phyloP scores from a whole-genome alignment of 108 stramenopile genomes.

The Nannochloropsis gaditana region DNA sequence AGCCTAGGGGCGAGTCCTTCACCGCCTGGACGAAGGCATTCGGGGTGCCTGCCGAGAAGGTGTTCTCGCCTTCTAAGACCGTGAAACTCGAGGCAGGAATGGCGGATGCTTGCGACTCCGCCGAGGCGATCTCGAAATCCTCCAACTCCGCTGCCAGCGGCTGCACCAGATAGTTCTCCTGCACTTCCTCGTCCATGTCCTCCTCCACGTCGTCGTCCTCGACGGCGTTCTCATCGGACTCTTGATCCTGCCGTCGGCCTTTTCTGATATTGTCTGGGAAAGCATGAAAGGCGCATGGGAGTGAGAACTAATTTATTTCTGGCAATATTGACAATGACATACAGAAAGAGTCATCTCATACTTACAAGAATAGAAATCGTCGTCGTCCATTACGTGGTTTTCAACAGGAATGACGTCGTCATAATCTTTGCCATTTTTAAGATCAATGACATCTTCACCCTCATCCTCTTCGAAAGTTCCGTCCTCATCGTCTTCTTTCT shows the following conservation, averaged over 20 bases:
- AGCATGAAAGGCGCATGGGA: background rate
- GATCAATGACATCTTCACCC: background rate
- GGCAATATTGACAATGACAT: too few relatives aligned
- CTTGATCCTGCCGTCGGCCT: background rate
- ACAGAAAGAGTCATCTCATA: too few relatives aligned
- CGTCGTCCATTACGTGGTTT: background rate
- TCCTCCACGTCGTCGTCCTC: background rate
- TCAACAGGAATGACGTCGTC: background rate
- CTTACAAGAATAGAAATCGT: background rate
- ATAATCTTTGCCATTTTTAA: background rate
- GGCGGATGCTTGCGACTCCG: background rate
- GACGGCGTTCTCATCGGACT: background rate
- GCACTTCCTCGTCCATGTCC: background rate
- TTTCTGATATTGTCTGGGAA: background rate
- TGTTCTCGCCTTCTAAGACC: background rate
- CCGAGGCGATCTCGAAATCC: background rate
- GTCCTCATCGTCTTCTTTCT: background rate
- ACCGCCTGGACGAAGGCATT: background rate
- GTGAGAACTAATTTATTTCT: too few relatives aligned
- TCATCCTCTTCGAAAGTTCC: background rate
- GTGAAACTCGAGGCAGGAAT: background rate
- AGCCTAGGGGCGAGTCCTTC: background rate
- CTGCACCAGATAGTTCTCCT: background rate
- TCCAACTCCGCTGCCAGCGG: background rate
- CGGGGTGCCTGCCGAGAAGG: background rate